Evolutionary conservation across 345 rosid species (phyloP).

Genomic region (Citrus australasica): DNA sequence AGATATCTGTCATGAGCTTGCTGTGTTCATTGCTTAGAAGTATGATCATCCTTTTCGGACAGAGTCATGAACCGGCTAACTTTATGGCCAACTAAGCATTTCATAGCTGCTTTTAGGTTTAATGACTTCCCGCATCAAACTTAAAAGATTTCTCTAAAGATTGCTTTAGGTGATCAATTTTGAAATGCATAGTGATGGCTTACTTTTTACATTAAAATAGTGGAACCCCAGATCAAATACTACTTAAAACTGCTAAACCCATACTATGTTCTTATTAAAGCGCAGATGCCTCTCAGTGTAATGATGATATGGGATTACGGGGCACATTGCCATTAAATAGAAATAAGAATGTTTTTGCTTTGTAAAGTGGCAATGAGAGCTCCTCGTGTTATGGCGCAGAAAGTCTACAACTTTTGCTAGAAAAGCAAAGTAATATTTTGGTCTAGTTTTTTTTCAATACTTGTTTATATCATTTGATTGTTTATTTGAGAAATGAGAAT

Average conservation of each 20-base stretch:
- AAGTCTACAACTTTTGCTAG: constrained; percentile 9
- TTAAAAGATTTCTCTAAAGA: background rate
- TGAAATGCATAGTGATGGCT: background rate
- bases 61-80: background rate
- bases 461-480: background rate
- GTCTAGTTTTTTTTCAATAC: background rate
- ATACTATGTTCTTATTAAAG: background rate
- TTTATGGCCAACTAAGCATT: background rate
- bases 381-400: constrained; percentile 20
- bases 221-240: background rate
- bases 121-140: background rate
- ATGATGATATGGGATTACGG: constrained; percentile 15
- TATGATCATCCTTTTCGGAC: background rate
- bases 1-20: background rate
- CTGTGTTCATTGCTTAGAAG: background rate
- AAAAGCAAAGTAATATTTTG: background rate
- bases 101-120: background rate
- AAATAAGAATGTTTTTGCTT: background rate
- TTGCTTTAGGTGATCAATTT: background rate
- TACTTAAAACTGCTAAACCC: background rate
- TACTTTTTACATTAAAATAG: background rate
- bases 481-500: constrained; percentile 18
- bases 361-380: constrained; percentile 7
- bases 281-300: constrained; percentile 4
- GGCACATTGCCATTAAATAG: constrained; percentile 7